A percentile compares a stretch with the other conserved stretches of the same genome.
Evolutionary conservation across 2,329 filamentous ascomycete species (phyloP).

Genomic region (Trichothecium sympodiale): DNA sequence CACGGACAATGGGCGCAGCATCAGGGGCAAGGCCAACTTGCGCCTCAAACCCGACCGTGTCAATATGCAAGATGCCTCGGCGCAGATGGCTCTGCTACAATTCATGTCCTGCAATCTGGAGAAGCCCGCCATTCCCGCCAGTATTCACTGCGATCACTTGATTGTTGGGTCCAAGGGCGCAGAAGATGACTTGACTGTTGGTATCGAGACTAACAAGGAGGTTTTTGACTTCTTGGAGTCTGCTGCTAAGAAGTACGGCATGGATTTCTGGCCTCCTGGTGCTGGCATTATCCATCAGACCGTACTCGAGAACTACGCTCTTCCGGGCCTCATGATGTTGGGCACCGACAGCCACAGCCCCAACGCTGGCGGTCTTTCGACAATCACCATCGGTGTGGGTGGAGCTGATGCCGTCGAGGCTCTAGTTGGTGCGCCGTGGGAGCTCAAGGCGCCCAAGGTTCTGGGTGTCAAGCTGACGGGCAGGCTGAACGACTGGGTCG

Average conservation of each 20-base stretch:
- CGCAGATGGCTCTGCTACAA: constrained; percentile 95
- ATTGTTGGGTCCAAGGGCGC: constrained; percentile 92
- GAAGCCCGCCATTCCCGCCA: constrained; percentile 84
- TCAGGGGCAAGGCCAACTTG: constrained; percentile 82
- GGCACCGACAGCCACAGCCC: constrained; percentile 96
- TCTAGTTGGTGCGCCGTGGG: constrained; percentile 92
- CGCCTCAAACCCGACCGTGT: constrained; percentile 96
- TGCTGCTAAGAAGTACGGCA: constrained; percentile 80
- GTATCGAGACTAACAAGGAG: constrained; percentile 87
- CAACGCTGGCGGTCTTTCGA: constrained; percentile 89
- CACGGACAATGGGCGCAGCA: constrained; percentile 72
- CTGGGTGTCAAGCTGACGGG: constrained; percentile 78
- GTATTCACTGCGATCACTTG: constrained; percentile 98
- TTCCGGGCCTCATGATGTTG: constrained; percentile 97
- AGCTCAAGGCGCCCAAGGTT: constrained; percentile 87
- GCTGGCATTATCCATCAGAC: constrained; percentile 97
- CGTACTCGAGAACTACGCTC: constrained; percentile 92
- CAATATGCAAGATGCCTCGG: constrained; percentile 97
- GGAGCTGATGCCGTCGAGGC: constrained; percentile 96
- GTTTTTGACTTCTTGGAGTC: constrained; percentile 97
- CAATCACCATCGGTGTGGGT: constrained; percentile 92
- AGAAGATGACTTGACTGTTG: constrained; percentile 70
- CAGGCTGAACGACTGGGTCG: constrained; percentile 77
- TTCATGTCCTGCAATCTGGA: constrained; percentile 96
- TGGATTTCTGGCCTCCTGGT: constrained; percentile 91